Evolutionary conservation across 495 filamentous ascomycete genomes (phyloP), one percentile per base, ranked within the genome.

Genomic region (Pyrenopolyporus hunteri): DNA sequence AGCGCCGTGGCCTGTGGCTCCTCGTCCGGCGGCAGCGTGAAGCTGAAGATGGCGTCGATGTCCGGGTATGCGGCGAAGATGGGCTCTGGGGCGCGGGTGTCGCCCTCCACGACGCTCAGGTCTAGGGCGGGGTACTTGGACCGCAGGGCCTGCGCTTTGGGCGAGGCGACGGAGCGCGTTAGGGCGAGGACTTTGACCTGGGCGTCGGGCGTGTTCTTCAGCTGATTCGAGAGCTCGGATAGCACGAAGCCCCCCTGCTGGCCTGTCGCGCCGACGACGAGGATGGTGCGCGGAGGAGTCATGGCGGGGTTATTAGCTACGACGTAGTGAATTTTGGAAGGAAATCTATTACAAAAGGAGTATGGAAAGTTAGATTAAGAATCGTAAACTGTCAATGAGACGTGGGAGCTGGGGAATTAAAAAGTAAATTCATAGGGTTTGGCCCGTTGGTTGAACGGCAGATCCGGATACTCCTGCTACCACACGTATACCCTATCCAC

Each of bases 211-310:
- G 74, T 72, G 10, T 63, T 42, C 1, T 40, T 22, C 8, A 58
- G 39, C 13, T 87, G 71, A 7, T 29, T 29, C 20, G 57, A 53
- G 26, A 92, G 82, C 45, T 78, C 81, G 3, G 80, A 70, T 64
- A 92, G 76, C 28, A 87, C 71, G 9, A 81, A 77, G 22, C 85
- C 80, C 52, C 90, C 89, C 71, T 92, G 89, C 59, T 88, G 83
- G 68, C 87, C 88, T 0, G 87, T 92, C 3, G 86, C 89, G 14
- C 89, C 88, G 16, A 87, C 85, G 53, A 92, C 70, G 37, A 90
- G 80, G 50, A 89, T 69, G 1, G 76, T 69, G 28, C 40, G 35
- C n/a, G 63, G 1, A 9, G 48, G 44, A 19, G 68, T 55, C 67
- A 70, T 70, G 2, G 17, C 43, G 56, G n/a, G 31, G 10, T 22